Conservation (phyloP, 305 asterid genomes). For the Fraxinus floribunda region DNA sequence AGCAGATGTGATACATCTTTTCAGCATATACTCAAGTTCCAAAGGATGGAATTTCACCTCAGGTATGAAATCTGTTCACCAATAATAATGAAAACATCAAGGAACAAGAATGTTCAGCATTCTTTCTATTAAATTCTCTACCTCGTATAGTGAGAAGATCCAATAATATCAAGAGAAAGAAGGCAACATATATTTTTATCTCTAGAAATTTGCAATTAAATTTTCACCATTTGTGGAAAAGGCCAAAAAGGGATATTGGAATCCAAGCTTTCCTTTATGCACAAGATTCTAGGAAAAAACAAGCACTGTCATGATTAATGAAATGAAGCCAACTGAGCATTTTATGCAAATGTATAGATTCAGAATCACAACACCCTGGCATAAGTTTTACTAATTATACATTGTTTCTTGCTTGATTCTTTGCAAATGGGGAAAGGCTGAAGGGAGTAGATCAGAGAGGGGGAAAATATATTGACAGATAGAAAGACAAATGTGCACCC, state of each 20-base stretch:
- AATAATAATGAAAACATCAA: neutral
- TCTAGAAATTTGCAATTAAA: neutral
- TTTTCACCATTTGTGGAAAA: neutral
- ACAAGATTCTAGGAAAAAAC: neutral
- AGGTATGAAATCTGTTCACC: neutral
- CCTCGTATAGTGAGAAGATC: neutral
- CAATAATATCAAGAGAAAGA: neutral
- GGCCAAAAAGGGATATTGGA: neutral
- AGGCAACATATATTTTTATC: neutral
- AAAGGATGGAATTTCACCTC: neutral
- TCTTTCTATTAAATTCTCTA: neutral
- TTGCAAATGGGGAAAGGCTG: neutral
- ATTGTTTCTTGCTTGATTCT: neutral
- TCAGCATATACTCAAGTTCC: neutral
- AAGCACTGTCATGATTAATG: neutral
- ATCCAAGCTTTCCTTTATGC: neutral
- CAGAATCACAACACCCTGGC: neutral
- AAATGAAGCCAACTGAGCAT: slow-evolving; percentile 2
- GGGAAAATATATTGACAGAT: neutral
- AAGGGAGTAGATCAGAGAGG: neutral
- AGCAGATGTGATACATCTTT: neutral
- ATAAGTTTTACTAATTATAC: neutral
- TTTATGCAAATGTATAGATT: neutral
- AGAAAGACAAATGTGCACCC: neutral
- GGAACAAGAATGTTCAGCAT: neutral